Conservation (phyloP, 495 filamentous ascomycete genomes). For the Daldinia childiae region DNA sequence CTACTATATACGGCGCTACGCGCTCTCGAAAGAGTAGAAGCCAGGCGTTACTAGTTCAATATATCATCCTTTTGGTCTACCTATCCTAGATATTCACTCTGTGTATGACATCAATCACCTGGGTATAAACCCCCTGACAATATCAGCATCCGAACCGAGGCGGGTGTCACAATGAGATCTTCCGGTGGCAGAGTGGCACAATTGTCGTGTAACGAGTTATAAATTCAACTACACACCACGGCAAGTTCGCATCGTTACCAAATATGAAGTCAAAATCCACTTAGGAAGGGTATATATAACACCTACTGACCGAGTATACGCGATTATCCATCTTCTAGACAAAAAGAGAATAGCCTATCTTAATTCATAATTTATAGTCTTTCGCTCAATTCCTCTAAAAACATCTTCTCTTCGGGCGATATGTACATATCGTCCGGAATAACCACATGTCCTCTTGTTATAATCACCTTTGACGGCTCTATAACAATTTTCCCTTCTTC, state of each 20-base stretch:
- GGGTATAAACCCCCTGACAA: too few species aligned
- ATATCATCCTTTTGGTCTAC: too few species aligned
- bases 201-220: neutral
- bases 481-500: constrained; percentile 27
- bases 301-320: neutral
- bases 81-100: too few species aligned
- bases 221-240: neutral
- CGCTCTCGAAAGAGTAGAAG: too few species aligned
- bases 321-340: neutral
- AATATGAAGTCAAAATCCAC: neutral
- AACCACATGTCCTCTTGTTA: constrained; percentile 45
- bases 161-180: neutral
- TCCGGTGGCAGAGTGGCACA: neutral
- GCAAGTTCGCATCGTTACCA: neutral
- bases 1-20: too few species aligned
- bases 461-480: constrained; percentile 43
- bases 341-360: neutral
- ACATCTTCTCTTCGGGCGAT: constrained; percentile 51
- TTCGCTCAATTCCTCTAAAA: constrained; percentile 52
- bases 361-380: constrained; percentile 38
- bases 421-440: constrained; percentile 52
- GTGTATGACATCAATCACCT: too few species aligned
- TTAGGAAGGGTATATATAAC: neutral
- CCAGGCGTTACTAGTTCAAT: too few species aligned
- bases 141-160: neutral